Percentiles rank a stretch among this genome's conserved stretches.
phyloP scores from a whole-genome alignment of 1,284 basidiomycete genomes.

The Apiotrichum mycotoxinovorans region DNA sequence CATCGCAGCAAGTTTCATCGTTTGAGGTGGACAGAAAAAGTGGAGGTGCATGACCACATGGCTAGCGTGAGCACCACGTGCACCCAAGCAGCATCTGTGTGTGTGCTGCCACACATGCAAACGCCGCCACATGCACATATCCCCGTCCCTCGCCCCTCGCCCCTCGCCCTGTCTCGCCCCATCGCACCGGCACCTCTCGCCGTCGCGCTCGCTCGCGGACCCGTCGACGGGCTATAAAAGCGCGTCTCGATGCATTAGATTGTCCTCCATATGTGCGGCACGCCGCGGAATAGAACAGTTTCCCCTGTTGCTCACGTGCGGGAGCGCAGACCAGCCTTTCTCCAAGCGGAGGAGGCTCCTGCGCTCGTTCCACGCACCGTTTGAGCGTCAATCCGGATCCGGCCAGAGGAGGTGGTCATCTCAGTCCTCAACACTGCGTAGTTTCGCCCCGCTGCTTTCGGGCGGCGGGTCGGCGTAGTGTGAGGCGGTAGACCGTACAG shows the following conservation, averaged over 20 bases:
- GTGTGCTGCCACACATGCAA: not conserved
- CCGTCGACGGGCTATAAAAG: not conserved
- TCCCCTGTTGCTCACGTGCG: not conserved
- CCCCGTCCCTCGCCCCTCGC: not conserved
- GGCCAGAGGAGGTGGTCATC: conserved; percentile 34
- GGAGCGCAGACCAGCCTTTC: not conserved
- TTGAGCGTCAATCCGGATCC: conserved; percentile 42
- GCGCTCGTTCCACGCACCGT: conserved; percentile 16
- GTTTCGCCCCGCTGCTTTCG: not conserved
- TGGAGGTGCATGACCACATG: too few relatives aligned
- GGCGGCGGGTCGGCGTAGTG: conserved; percentile 10
- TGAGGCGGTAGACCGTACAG: conserved; percentile 43
- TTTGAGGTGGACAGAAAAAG: too few relatives aligned
- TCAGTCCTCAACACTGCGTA: conserved; percentile 31
- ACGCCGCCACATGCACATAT: not conserved
- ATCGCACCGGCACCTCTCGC: not conserved
- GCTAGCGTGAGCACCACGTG: too few relatives aligned
- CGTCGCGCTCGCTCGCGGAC: not conserved
- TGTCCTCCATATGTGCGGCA: conserved; percentile 1
- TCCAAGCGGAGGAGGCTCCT: too few relatives aligned
- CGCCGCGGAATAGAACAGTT: not conserved
- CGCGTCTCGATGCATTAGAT: not conserved
- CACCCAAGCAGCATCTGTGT: too few relatives aligned
- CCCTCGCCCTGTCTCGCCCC: not conserved
- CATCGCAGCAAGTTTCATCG: too few relatives aligned